These are phyloP conservation scores for Pelargonium nanum DNA, from an alignment of 345 rosid species.

Conservation along the genomic window DNA sequence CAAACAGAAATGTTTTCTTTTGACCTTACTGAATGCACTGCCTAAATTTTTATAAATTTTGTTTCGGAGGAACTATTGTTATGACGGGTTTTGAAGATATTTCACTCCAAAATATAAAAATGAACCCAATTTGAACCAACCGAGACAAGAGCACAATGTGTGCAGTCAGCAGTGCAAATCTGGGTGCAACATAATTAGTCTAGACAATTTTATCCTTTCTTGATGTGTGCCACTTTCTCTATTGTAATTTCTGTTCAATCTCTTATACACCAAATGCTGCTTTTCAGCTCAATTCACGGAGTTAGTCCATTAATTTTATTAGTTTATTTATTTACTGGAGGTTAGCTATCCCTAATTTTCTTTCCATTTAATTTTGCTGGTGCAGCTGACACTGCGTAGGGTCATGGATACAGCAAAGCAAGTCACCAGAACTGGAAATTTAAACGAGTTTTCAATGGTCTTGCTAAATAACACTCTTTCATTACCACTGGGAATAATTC, in stretches of 20 bases:
- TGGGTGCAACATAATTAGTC: too few species aligned
- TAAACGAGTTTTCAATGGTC: constrained; percentile 97
- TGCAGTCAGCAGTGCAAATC: too few species aligned
- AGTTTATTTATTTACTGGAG: not conserved
- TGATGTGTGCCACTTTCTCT: too few species aligned
- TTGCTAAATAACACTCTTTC: constrained; percentile 89
- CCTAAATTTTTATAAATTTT: too few species aligned
- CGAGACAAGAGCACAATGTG: too few species aligned
- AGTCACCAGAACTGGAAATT: constrained; percentile 74
- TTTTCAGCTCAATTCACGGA: too few species aligned
- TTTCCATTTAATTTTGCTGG: constrained; percentile 12
- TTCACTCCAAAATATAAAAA: too few species aligned
- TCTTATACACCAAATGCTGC: too few species aligned
- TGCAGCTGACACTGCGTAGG: constrained; percentile 84
- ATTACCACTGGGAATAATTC: constrained; percentile 73
- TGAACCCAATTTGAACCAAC: too few species aligned
- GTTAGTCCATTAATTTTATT: too few species aligned
- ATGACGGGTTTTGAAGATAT: not conserved
- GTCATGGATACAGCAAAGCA: constrained; percentile 98
- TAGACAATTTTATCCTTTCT: too few species aligned
- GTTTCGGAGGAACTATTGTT: not conserved
- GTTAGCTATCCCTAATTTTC: constrained; percentile 2
- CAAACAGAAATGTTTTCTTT: not conserved
- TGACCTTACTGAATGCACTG: not conserved
- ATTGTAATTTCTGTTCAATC: too few species aligned